Evolutionary conservation across 345 rosid species (phyloP).

Genomic region (Hibiscus tridactylites): DNA sequence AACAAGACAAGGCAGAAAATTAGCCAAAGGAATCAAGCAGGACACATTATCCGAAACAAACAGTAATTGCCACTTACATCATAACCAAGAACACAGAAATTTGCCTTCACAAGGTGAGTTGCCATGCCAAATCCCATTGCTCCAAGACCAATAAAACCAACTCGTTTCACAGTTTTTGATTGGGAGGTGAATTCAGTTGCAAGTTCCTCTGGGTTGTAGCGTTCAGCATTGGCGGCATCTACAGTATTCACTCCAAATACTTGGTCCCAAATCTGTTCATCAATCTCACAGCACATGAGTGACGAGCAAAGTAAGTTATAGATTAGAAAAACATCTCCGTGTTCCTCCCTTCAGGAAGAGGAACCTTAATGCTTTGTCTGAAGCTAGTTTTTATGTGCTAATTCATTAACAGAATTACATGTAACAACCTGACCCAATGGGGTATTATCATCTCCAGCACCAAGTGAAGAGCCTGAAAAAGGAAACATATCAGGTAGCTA

Average conservation of each 20-base stretch:
- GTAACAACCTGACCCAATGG: constrained; percentile 55
- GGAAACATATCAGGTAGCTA: constrained; percentile 7
- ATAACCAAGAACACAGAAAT: constrained; percentile 62
- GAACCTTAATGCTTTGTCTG: neutral
- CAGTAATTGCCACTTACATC: constrained; percentile 50
- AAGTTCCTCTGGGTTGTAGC: constrained; percentile 64
- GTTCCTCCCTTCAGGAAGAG: neutral
- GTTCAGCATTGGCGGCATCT: constrained; percentile 54
- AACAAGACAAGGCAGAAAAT: neutral
- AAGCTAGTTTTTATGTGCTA: constrained; percentile 1
- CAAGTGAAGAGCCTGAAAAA: constrained; percentile 52
- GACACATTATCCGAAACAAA: neutral
- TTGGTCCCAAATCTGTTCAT: constrained; percentile 61
- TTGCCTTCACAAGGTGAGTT: constrained; percentile 59
- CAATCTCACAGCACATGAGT: neutral
- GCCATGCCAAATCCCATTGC: constrained; percentile 99
- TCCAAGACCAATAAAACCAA: constrained; percentile 96
- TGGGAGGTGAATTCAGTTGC: constrained; percentile 46
- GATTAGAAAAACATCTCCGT: neutral
- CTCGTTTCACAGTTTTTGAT: constrained; percentile 45
- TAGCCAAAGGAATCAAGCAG: neutral
- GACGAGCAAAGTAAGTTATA: neutral
- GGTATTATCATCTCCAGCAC: constrained; percentile 28
- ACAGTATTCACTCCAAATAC: constrained; percentile 50
- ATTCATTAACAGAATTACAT: neutral